phyloP scores from a whole-genome alignment of 2,329 filamentous ascomycete species.

The Alternaria brassicae region DNA sequence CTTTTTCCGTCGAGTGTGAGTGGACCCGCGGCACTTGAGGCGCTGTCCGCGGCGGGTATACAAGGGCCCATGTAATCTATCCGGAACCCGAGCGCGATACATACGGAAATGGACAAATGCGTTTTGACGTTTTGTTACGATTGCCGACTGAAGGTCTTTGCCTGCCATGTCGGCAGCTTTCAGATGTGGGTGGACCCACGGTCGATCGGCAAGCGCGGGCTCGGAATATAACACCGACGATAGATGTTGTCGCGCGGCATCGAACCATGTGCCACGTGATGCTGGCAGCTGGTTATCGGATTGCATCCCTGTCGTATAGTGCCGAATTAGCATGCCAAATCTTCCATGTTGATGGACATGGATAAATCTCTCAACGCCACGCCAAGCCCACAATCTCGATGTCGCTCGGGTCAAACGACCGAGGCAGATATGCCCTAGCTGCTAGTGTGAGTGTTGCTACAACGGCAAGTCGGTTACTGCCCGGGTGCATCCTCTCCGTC shows the following conservation, averaged over 20 bases:
- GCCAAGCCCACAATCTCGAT: constrained; percentile 6
- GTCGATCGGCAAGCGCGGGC: constrained; percentile 1
- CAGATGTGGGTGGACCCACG: not conserved
- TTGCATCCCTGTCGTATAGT: not conserved
- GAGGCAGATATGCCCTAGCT: not conserved
- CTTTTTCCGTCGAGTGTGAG: not conserved
- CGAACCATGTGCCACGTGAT: constrained; percentile 1
- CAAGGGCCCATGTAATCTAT: not conserved
- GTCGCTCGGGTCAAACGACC: constrained; percentile 3
- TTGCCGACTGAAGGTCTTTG: not conserved
- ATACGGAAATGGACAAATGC: not conserved
- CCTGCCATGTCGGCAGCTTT: constrained; percentile 1
- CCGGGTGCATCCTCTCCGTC: not conserved
- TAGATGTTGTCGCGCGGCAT: not conserved
- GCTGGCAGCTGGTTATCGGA: not conserved
- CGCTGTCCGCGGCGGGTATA: not conserved
- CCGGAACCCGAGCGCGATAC: not conserved
- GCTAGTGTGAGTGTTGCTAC: not conserved
- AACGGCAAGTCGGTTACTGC: not conserved
- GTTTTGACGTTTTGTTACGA: not conserved
- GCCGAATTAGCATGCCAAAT: constrained; percentile 8
- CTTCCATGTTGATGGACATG: constrained; percentile 1
- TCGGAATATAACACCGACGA: not conserved
- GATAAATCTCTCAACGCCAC: constrained; percentile 5
- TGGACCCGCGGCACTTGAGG: not conserved